These are phyloP conservation scores for Zygosaccharomyces rouxii DNA, from an alignment of 805 yeast genomes.

Conservation along the genomic window DNA sequence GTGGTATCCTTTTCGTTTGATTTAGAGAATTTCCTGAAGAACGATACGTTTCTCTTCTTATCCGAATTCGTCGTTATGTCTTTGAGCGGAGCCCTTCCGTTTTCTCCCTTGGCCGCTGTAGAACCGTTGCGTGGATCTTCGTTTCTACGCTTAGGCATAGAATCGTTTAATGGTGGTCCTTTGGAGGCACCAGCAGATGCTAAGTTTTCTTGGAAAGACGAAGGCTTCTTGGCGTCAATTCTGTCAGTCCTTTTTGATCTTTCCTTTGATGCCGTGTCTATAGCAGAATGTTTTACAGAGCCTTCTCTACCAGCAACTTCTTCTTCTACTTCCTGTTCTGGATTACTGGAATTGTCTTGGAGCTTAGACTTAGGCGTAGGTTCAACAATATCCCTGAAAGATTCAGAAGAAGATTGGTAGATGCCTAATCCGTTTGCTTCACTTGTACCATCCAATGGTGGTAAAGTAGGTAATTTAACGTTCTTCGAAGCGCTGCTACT, in stretches of 20 bases:
- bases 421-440: conserved; percentile 30
- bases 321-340: conserved; percentile 2
- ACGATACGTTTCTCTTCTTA: conserved; percentile 25
- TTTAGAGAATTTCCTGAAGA: conserved; percentile 37
- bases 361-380: conserved; percentile 10
- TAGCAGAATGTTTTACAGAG: conserved; percentile 1
- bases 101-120: conserved; percentile 1
- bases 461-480: conserved; percentile 29
- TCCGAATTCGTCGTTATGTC: conserved; percentile 19
- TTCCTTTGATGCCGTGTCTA: not conserved
- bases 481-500: conserved; percentile 8
- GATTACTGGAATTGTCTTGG: conserved; percentile 18
- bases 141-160: conserved; percentile 12
- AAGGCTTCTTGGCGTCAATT: not conserved
- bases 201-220: not conserved
- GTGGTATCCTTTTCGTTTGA: conserved; percentile 13
- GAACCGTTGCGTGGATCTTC: conserved; percentile 7
- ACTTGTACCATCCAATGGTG: conserved; percentile 26
- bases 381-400: conserved; percentile 5
- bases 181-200: not conserved
- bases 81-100: conserved; percentile 14
- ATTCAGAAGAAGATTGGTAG: conserved; percentile 21
- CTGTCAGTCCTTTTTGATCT: not conserved
- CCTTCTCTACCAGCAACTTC: conserved; percentile 14
- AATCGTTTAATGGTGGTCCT: conserved; percentile 14